Evolutionary conservation across 1,284 basidiomycete species (phyloP), one percentile per base, ranked within the genome.

Genomic region (Uromyces viciae-fabae): DNA sequence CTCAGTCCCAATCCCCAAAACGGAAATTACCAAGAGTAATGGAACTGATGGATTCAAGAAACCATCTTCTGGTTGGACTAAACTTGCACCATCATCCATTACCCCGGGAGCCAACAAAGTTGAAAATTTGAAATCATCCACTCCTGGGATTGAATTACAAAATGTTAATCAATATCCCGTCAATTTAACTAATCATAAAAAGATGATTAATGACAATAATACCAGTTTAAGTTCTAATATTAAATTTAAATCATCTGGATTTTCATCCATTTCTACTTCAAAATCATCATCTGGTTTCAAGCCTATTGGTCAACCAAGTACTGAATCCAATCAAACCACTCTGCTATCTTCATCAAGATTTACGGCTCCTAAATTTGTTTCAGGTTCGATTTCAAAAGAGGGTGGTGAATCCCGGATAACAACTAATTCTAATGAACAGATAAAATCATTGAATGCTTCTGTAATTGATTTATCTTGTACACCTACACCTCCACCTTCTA

Each of bases 231-330:
- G 19, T 25, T 22, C 36, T 11, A 71, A 71, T 17, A 54, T 54
- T 71, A 25, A 71, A 3, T 81, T 81, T 46, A 81, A 81, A 68
- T 74, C 71, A 17, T 36, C 60, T 31, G 78, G 78, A 28, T 81
- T 81, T 81, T 58, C 69, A n/a, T 71, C 78, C 19, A 66, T 81
- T 15, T 66, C 69, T 38, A 33, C 31, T 25, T 54, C 69, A 52
- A n/a, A n/a, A n/a, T 60, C 73, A 43, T 40, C 73, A n/a, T 72
- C 69, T 72, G 54, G 56, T 1, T 81, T 68, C 36, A 73, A 74
- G 46, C 56, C 54, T 22, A 73, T 81, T 33, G 25, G 40, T 64
- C 33, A 3, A n/a, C 15, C 36, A 62, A 31, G 3, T 19, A 3
- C 56, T 22, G 1, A 4, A 3, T 9, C 43, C n/a, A 66, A 43